Evolutionary conservation across 139 green algal species (phyloP), one percentile per base, ranked within the genome.

Genomic region (Chlamydomonas sp.): DNA sequence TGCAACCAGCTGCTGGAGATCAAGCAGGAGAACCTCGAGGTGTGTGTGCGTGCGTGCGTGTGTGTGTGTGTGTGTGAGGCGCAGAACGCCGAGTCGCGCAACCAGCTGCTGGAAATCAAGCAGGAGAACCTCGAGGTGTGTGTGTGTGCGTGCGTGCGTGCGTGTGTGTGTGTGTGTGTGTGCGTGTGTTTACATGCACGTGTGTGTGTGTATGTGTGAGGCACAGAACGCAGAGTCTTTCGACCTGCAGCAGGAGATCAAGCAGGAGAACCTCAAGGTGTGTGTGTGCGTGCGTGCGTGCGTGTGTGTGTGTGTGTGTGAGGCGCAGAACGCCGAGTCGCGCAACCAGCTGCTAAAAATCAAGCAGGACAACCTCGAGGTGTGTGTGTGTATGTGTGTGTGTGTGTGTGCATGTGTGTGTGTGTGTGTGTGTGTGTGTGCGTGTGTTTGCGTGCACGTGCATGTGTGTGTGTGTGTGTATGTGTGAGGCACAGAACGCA

Each of bases 341-440:
- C 66, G 79, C 2, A 76, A 71, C 50, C 65, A 82, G 20, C 29
- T 81, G 58, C 60, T 85, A 47, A 38, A 75, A 5, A 49, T 86
- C 30, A 81, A 80, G 48, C 65, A 76, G 37, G 85, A 90, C 77
- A 86, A 86, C 57, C 64, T 83, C 20, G 76, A 90, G 81, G 82
- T 88, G 49, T 0, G 13, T 54, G 43, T 26, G 43, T 54, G 43
- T 54, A 54, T 20, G 16, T 54, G 20, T 26, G 43, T 26, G 13
- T 13, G 13, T 13, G 16, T 54, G 43, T 13, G 16, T 26, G 13
- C 13, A 20, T 20, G 20, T 54, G 13, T 54, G 43, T 20, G 82
- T 88, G 49, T 0, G 13, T 54, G 43, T 26, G 43, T 54, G 43
- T 54, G 20, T 20, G 16, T 54, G 20, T 26, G 43, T 26, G 13